Base-by-base conservation (phyloP, 1,139 yeast species). In the Hanseniaspora uvarum region DNA sequence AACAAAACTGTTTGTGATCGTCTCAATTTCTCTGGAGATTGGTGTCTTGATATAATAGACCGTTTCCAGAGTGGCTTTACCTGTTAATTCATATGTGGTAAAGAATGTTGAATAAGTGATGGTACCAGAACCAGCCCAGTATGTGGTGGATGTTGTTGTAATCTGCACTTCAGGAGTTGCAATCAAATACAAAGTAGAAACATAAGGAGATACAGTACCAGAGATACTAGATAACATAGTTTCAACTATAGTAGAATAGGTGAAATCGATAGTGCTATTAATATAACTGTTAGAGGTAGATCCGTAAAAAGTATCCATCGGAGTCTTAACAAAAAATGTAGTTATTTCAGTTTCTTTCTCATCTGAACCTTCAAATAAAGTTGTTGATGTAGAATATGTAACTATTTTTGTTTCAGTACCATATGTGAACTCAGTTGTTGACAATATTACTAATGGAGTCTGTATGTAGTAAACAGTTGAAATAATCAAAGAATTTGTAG, bases 11-110 rank as follows among this genome's bases (percentile, higher is more conserved):
- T 44, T 28, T 33, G 58, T 47, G 10, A 11, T 10, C 6, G 57
- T 54, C 1, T 46, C 4, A 10, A 21, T 12, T 3, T 8, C 31
- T 52, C 54, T 52, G 6, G 46, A 43, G 8, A 48, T 47, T 14
- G 59, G 58, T 18, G 59, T 57, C 31, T 53, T 56, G 11, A 58
- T 53, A 26, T 45, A 52, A 48, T 58, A 58, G 14, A 43, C 41
- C 23, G 58, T 56, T 28, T 58, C 55, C 5, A 41, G 41, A 18
- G 59, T 56, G 8, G 48, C 53, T 4, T 18, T 47, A 5, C 58
- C 58, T 3, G 46, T 39, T 7, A 52, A 28, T 21, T 46, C 51
- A 21, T 46, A 46, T 6, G 33, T 12, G 14, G 53, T 40, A 21
- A 23, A 38, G 18, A 23, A 18, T 19, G 59, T 54, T 14, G 57